Evolutionary conservation across 2,329 filamentous ascomycete genomes (phyloP), one percentile per base, ranked within the genome.

Genomic region (Diplocarpon rosae): DNA sequence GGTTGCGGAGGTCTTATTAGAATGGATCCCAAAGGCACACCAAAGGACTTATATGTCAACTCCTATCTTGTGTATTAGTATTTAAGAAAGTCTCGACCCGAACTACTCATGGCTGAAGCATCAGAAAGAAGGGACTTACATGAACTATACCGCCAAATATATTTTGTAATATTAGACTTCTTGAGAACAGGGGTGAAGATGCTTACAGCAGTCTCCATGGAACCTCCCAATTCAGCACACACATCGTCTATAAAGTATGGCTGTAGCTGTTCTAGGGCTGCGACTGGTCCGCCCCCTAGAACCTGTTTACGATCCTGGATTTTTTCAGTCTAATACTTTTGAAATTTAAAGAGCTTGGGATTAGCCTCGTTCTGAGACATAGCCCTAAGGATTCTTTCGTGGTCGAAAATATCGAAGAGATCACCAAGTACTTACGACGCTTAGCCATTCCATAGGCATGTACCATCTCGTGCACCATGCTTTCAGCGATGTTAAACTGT

Each of bases 241-340:
- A 41, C 13, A 32, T 42, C 40, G 14, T 42, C 40, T 17, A 34
- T 24, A n/a, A 42, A 28, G 15, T 29, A 42, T 14, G 40, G 40
- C 17, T 42, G 32, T 6, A 16, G 4, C 30, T 13, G 14, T 4
- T 17, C 5, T 7, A 24, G 33, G 29, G 16, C 16, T 2, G 2
- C 5, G 28, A 29, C 20, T 16, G 7, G 9, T 12, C 6, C 5
- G 1, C 40, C 40, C 3, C 20, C 33, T 10, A 11, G n/a, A 10
- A 42, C 40, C 15, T 42, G 32, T 14, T 42, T 20, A 4, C 40
- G 40, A 30, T 42, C 20, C 7, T 24, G 20, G 20, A 7, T 24
- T 3, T 4, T 24, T 24, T 24, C 7, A 24, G 20, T 24, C 20
- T 24, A 4, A 24, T 24, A 7, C 20, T 24, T 24, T 24, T 3